Percentiles rank a stretch among this genome's conserved stretches.
Evolutionary conservation across 495 filamentous ascomycete genomes (phyloP).

Genomic region (Extremus antarcticus): DNA sequence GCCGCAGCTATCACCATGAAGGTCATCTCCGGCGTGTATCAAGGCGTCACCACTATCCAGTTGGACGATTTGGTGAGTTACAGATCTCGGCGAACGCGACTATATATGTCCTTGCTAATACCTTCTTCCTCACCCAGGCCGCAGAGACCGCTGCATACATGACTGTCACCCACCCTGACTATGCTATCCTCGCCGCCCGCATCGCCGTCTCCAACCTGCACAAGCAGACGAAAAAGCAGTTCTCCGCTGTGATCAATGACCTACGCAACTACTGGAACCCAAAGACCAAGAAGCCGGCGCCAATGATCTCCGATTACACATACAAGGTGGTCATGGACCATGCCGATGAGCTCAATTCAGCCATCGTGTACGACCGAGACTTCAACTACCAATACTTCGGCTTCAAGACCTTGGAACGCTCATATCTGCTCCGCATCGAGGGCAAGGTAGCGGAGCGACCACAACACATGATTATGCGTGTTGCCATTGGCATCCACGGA

Average conservation of each 20-base stretch:
- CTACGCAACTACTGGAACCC: slow-evolving; percentile 95
- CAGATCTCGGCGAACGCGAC: too few species aligned
- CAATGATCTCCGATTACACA: slow-evolving; percentile 84
- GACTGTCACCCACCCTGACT: slow-evolving; percentile 98
- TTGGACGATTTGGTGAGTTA: slow-evolving; percentile 83
- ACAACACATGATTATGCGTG: slow-evolving; percentile 99
- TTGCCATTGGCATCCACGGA: slow-evolving; percentile 91
- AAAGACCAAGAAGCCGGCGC: slow-evolving; percentile 70
- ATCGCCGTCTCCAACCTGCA: slow-evolving; percentile 99
- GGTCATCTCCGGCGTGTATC: slow-evolving; percentile 98
- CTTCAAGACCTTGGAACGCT: slow-evolving; percentile 97
- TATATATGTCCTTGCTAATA: too few species aligned
- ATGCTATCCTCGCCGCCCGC: slow-evolving; percentile 95
- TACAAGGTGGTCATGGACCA: slow-evolving; percentile 92
- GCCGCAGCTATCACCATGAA: slow-evolving; percentile 97
- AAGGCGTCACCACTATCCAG: slow-evolving; percentile 91
- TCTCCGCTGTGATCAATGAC: slow-evolving; percentile 84
- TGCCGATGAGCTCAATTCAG: slow-evolving; percentile 91
- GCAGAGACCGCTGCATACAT: slow-evolving; percentile 99
- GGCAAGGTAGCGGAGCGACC: slow-evolving; percentile 92
- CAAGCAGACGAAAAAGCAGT: slow-evolving; percentile 99
- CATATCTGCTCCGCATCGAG: slow-evolving; percentile 85
- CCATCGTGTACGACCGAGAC: slow-evolving; percentile 96
- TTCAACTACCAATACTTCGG: slow-evolving; percentile 99
- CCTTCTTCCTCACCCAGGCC: slow-evolving; percentile 46